Conservation (phyloP, 805 yeast genomes). For the Candida sakaeoensis region DNA sequence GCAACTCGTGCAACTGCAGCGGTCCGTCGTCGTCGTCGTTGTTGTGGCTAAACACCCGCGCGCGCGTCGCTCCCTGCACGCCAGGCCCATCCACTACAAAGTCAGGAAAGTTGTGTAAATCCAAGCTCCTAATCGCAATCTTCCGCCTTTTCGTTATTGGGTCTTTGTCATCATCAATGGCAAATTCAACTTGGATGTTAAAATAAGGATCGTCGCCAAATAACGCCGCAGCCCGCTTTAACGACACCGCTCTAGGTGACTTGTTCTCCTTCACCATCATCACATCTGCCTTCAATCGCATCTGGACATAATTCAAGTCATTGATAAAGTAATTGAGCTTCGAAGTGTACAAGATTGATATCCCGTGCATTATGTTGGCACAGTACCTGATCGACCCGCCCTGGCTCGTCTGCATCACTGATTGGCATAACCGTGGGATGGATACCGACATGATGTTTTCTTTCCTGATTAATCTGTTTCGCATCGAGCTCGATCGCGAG, state of each 20-base stretch:
- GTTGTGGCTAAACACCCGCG: no score
- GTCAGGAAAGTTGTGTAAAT: constrained; percentile 13
- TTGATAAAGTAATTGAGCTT: constrained; percentile 45
- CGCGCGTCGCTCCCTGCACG: no score
- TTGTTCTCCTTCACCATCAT: background rate
- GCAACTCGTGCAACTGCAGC: no score
- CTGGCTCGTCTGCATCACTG: constrained; percentile 2
- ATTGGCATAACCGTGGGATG: constrained; percentile 40
- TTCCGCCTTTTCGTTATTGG: constrained; percentile 12
- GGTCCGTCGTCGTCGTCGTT: no score
- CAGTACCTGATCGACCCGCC: constrained; percentile 30
- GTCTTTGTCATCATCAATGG: constrained; percentile 11
- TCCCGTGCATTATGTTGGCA: constrained; percentile 47
- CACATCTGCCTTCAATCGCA: constrained; percentile 3
- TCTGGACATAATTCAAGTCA: constrained; percentile 18
- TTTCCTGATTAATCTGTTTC: constrained; percentile 25
- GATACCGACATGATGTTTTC: constrained; percentile 29
- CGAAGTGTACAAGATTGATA: constrained; percentile 45
- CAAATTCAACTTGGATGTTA: constrained; percentile 22
- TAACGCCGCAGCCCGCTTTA: constrained; percentile 9
- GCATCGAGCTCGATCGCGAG: constrained; percentile 16
- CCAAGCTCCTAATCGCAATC: constrained; percentile 14
- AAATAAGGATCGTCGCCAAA: constrained; percentile 25
- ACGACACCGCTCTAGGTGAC: background rate
- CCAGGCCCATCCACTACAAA: no score